Base-by-base conservation (phyloP, 148 eudicot genomes). In the Cornus kousa region DNA sequence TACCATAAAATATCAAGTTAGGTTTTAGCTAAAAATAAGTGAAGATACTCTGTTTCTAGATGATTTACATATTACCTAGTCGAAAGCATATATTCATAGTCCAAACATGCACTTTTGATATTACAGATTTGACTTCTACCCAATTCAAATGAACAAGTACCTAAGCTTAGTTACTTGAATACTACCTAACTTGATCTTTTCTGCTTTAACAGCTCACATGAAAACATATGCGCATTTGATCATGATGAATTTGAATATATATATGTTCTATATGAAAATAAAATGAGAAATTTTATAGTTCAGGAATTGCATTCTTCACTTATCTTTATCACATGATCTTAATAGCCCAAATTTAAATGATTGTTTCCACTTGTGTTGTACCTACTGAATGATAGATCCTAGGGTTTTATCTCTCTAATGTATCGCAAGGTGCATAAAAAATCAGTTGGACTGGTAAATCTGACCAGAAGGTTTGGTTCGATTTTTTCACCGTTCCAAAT, bases 121-220 rank as follows among this genome's bases (percentile, higher is more conserved):
- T 3, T 48, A 19, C 33, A 74, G 83, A 80, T 67, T 80, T 65
- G 87, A 85, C 87, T 50, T 40, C 17, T 76, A 80, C 87, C 87
- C 19, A 62, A 85, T 78, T 69, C 28, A 39, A 85, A 77, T 77
- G 23, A 80, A 82, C 82, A 32, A 77, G 20, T 85, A 85, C 87
- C 87, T 74, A 85, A 62, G 62, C 62, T 50, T 82, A 72, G 75
- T 73, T 68, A 72, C 71, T 60, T 74, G 72, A 72, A 67, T 65
- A 72, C 65, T 60, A 16, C 80, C 71, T 82, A 59, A 48, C 70
- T 74, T 74, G 32, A 35, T 31, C 32, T 31, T 65, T 59, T 57
- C 23, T 73, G 43, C 50, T 35, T n/a, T 24, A 24, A 12, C 53
- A 32, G 2, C 67, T 74, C 69, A 75, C 70, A 64, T 75, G 22